phyloP scores from a whole-genome alignment of 495 filamentous ascomycete species.

The Thermothielavioides terrestris region DNA sequence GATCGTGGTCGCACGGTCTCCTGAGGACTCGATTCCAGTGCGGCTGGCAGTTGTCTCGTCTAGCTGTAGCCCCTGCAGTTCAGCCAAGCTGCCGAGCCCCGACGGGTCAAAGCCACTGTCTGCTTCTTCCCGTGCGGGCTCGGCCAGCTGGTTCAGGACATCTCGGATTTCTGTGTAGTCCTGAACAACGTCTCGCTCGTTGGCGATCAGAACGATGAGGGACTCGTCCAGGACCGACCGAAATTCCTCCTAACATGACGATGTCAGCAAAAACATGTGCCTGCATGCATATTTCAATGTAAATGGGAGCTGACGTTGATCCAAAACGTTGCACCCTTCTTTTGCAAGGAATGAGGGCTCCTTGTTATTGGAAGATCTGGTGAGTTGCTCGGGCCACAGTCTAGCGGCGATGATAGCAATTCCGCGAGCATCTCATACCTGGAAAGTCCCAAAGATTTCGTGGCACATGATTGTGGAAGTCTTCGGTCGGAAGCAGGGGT shows the following conservation, averaged over 20 bases:
- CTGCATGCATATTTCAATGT: too few species aligned
- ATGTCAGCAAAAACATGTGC: background rate
- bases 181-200: constrained; percentile 48
- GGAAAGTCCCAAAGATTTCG: too few species aligned
- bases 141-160: constrained; percentile 50
- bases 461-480: too few species aligned
- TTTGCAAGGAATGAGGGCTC: too few species aligned
- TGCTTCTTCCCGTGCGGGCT: constrained; percentile 54
- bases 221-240: constrained; percentile 21
- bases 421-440: too few species aligned
- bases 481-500: too few species aligned
- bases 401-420: too few species aligned
- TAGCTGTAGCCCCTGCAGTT: constrained; percentile 5
- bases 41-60: constrained; percentile 15
- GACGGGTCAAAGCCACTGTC: constrained; percentile 69
- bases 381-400: too few species aligned
- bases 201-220: constrained; percentile 24
- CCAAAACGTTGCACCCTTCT: too few species aligned
- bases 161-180: constrained; percentile 59
- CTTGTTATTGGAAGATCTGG: too few species aligned
- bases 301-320: background rate
- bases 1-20: constrained; percentile 22
- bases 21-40: constrained; percentile 2
- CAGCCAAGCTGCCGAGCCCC: constrained; percentile 42
- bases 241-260: constrained; percentile 21